phyloP scores from a whole-genome alignment of 2,329 filamentous ascomycete species.

The Aspergillus candidus region DNA sequence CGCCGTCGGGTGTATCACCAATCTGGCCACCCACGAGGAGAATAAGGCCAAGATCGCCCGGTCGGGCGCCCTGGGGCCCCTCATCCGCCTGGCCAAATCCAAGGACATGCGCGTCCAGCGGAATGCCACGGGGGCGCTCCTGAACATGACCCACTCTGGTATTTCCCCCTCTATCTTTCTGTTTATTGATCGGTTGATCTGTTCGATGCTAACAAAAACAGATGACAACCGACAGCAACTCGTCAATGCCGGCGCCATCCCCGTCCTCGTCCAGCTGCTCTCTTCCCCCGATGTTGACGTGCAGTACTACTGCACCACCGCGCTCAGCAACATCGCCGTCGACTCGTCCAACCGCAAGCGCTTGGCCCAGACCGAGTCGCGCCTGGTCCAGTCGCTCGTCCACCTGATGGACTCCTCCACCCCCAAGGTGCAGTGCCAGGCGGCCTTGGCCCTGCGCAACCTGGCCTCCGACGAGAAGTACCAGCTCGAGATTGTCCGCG shows the following conservation, averaged over 20 bases:
- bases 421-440: constrained; percentile 96
- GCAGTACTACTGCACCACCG: constrained; percentile 98
- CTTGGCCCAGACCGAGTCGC: constrained; percentile 81
- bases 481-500: constrained; percentile 92
- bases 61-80: constrained; percentile 82
- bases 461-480: constrained; percentile 98
- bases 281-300: constrained; percentile 93
- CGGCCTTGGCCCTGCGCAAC: constrained; percentile 86
- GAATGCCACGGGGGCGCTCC: constrained; percentile 88
- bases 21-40: constrained; percentile 94
- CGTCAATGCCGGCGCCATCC: constrained; percentile 95
- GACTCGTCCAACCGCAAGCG: constrained; percentile 86
- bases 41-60: constrained; percentile 98
- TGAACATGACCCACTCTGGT: constrained; percentile 99
- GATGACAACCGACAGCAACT: constrained; percentile 98
- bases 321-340: constrained; percentile 96
- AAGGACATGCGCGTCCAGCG: constrained; percentile 98
- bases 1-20: constrained; percentile 97
- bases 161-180: constrained; percentile 26
- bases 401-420: constrained; percentile 96
- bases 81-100: constrained; percentile 90
- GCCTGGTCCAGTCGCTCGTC: constrained; percentile 87
- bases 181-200: too few species aligned
- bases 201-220: constrained; percentile 29
- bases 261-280: constrained; percentile 89